A percentile compares a stretch with the other conserved stretches of the same genome.
phyloP scores from a whole-genome alignment of 495 filamentous ascomycete species.

The Geopyxis carbonaria region DNA sequence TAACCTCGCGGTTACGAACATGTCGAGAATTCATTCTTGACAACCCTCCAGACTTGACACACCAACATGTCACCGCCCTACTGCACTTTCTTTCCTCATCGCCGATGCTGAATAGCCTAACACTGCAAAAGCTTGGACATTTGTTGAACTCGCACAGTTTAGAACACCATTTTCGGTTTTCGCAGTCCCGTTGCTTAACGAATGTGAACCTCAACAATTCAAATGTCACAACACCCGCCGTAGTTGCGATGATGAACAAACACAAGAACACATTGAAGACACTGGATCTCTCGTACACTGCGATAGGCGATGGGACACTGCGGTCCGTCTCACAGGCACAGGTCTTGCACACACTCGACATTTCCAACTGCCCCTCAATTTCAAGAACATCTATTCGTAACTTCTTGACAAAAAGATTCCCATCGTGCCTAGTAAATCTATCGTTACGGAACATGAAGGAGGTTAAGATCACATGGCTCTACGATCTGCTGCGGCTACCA shows the following conservation, averaged over 20 bases:
- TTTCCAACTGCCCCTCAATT: constrained; percentile 12
- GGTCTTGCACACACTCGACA: constrained; percentile 8
- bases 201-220: constrained; percentile 17
- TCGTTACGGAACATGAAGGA: constrained; percentile 13
- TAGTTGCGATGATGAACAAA: constrained; percentile 14
- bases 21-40: constrained; percentile 15
- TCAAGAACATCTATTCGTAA: constrained; percentile 8
- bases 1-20: constrained; percentile 5
- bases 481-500: constrained; percentile 12
- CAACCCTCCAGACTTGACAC: constrained; percentile 3
- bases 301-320: constrained; percentile 16
- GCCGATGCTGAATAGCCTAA: background rate
- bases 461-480: constrained; percentile 17
- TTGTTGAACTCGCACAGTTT: constrained; percentile 7
- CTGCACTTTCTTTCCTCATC: constrained; percentile 4
- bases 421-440: constrained; percentile 8
- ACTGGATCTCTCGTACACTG: constrained; percentile 15
- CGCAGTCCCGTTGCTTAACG: constrained; percentile 6
- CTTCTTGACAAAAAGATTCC: constrained; percentile 16
- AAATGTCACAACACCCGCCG: constrained; percentile 12
- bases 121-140: background rate
- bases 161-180: constrained; percentile 14
- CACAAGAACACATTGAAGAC: constrained; percentile 11
- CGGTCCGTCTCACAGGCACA: constrained; percentile 16
- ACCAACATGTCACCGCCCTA: constrained; percentile 5